Conservation (phyloP, 2,329 filamentous ascomycete genomes). For the Colletotrichum destructivum region DNA sequence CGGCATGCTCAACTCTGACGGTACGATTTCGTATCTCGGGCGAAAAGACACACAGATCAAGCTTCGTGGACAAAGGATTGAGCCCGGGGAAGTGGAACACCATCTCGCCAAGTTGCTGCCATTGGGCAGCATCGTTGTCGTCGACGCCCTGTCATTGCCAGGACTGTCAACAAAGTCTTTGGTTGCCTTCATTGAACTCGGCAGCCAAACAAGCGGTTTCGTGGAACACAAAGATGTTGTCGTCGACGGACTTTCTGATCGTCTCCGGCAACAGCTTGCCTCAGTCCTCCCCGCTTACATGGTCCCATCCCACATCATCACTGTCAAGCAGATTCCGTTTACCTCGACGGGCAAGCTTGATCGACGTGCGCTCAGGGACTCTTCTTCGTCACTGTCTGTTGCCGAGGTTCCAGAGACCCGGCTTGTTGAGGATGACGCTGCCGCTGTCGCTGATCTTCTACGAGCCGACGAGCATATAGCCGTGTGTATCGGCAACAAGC, state of each 20-base stretch:
- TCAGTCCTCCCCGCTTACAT: conserved; percentile 44
- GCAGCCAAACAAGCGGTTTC: background rate
- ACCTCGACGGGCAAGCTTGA: conserved; percentile 45
- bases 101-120: conserved; percentile 36
- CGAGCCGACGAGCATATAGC: conserved; percentile 19
- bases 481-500: conserved; percentile 25
- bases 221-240: background rate
- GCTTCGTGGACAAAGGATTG: conserved; percentile 52
- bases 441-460: background rate
- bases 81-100: conserved; percentile 52
- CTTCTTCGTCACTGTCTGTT: background rate
- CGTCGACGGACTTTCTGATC: conserved; percentile 8
- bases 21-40: conserved; percentile 41
- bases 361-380: conserved; percentile 20
- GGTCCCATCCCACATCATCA: conserved; percentile 43
- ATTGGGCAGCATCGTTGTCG: conserved; percentile 4
- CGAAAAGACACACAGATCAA: conserved; percentile 52
- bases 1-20: conserved; percentile 26
- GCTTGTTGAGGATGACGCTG: background rate
- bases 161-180: conserved; percentile 19
- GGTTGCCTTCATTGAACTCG: conserved; percentile 30
- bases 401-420: background rate
- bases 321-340: conserved; percentile 40
- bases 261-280: conserved; percentile 16
- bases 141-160: conserved; percentile 16